A percentile compares a stretch with the other conserved stretches of the same genome.
These are phyloP conservation scores for Marsdenia floribunda DNA, from an alignment of 257 asterid genomes.

Conservation along the genomic window DNA sequence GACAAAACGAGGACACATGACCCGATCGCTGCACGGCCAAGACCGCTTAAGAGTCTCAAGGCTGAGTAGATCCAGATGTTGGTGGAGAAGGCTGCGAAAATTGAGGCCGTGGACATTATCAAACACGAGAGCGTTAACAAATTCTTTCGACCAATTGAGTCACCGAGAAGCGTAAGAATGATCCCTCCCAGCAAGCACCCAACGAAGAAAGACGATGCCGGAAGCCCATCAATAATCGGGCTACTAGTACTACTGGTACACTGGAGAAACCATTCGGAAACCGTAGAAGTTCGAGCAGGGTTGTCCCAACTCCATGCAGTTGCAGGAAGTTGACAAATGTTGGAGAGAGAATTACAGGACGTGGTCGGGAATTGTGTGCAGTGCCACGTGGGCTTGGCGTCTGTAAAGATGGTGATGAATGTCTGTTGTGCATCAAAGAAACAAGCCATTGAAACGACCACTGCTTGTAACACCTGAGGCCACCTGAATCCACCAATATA, in stretches of 20 bases:
- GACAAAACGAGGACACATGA: constrained; percentile 37
- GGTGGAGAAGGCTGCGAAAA: constrained; percentile 27
- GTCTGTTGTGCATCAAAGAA: constrained; percentile 53
- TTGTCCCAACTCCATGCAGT: constrained; percentile 43
- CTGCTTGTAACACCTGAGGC: constrained; percentile 32
- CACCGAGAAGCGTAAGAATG: constrained; percentile 33
- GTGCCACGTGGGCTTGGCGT: constrained; percentile 40
- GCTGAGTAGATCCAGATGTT: constrained; percentile 44
- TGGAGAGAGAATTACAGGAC: constrained; percentile 12
- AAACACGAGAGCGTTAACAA: constrained; percentile 35
- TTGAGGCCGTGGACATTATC: constrained; percentile 33
- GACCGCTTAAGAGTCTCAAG: constrained; percentile 35
- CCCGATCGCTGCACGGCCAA: constrained; percentile 38
- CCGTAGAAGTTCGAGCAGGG: constrained; percentile 31
- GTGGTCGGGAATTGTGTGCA: constrained; percentile 16
- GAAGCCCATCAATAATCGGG: constrained; percentile 34
- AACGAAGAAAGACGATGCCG: constrained; percentile 49
- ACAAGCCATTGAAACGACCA: constrained; percentile 32
- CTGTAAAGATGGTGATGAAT: constrained; percentile 42
- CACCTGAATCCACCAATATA: constrained; percentile 16
- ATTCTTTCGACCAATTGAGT: constrained; percentile 41
- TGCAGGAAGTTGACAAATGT: constrained; percentile 26
- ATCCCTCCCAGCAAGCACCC: constrained; percentile 46
- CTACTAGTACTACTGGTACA: constrained; percentile 19
- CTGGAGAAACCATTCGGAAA: constrained; percentile 53